Evolutionary conservation across 2,329 filamentous ascomycete genomes (phyloP), one percentile per base, ranked within the genome.

Genomic region (Cladosporium sphaerospermum): DNA sequence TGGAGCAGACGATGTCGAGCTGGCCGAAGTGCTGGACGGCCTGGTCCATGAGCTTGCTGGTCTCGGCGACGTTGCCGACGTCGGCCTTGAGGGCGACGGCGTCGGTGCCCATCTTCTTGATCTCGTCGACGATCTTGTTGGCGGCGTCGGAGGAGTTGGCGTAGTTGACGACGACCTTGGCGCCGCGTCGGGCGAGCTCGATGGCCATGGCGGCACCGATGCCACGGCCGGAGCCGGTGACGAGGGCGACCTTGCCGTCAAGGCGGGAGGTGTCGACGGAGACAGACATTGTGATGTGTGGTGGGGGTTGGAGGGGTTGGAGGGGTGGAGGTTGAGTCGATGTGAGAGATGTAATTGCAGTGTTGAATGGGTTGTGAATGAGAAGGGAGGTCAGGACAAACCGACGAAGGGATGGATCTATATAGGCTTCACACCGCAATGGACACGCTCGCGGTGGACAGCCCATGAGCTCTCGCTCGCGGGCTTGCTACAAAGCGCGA

Each of bases 1-100:
- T 87, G 65, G 81, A 85, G 75, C 80, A 82, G 64, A 84, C 84
- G 61, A 88, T 84, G 71, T 87, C 76, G 64, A 88, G 76, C 68
- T 81, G 78, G 69, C 84, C 84, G 65, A 83, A 88, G 68, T 80
- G 74, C 61, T 73, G 72, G 57, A 83, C 74, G 51, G 83, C 83
- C 64, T 84, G 69, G 54, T 79, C 75, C 73, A 88, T 86, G 61
- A 88, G 73, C 55, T 71, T 69, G 52, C 78, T 75, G 59, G 83
- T 88, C 69, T 88, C 75, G 55, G 77, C 69, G 43, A 85, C 78
- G 56, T 85, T 74, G 59, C 80, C 77, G 53, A 88, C 79, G 71
- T 89, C 84, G 61, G 85, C 85, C 72, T 83, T 78, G 71, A 87
- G 73, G 56, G 83, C 78, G 11, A 79, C 76, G 37, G 84, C 81